phyloP scores from a whole-genome alignment of 257 asterid genomes.

The Prunella vulgaris region DNA sequence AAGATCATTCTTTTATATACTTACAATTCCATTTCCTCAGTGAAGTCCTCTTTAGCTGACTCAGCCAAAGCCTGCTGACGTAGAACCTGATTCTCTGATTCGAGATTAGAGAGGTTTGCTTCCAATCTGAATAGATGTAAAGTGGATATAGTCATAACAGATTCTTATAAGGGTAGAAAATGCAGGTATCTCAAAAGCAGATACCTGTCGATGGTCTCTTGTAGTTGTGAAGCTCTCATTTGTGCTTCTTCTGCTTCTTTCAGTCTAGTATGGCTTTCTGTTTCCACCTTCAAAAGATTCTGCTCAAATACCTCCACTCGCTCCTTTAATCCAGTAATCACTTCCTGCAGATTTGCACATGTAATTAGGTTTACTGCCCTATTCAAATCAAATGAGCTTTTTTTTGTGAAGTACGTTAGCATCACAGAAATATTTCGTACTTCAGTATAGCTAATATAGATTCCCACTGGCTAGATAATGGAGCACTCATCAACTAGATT shows the following conservation, averaged over 20 bases:
- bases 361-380: constrained; percentile 8
- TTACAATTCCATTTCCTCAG: constrained; percentile 75
- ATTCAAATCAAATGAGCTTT: constrained; percentile 6
- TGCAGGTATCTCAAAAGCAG: constrained; percentile 6
- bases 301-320: constrained; percentile 59
- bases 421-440: background rate
- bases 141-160: constrained; percentile 24
- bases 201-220: constrained; percentile 81
- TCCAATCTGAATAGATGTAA: constrained; percentile 54
- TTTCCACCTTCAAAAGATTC: constrained; percentile 49
- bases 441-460: background rate
- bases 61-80: constrained; percentile 88
- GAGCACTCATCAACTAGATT: background rate
- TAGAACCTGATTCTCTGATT: constrained; percentile 87
- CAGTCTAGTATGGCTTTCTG: constrained; percentile 51
- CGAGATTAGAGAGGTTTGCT: constrained; percentile 72
- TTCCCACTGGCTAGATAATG: background rate
- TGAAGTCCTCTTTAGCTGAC: constrained; percentile 61
- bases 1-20: constrained; percentile 26
- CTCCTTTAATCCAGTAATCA: constrained; percentile 55
- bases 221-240: constrained; percentile 55
- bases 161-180: constrained; percentile 14
- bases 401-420: background rate
- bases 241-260: constrained; percentile 77
- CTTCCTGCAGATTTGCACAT: constrained; percentile 48